Evolutionary conservation across 805 yeast genomes (phyloP), one percentile per base, ranked within the genome.

Genomic region (Isabelozyma heimii): DNA sequence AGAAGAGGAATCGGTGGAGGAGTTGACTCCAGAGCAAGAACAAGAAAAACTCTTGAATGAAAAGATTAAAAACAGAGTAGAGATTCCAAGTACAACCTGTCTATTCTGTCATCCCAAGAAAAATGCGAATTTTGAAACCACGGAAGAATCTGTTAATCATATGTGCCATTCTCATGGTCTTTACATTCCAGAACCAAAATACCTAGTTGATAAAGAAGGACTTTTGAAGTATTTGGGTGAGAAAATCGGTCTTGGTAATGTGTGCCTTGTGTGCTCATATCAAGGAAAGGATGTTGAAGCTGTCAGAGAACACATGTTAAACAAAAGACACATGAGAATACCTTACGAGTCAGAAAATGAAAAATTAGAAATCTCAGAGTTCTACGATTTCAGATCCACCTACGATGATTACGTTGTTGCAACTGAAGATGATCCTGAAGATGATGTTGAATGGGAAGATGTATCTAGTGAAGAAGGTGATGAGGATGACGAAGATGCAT

Each of bases 261-360:
- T 86, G 54, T 94, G 99, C 65, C 67, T 92, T 43, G 80, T 82
- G 47, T 94, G 99, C 65, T 75, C 76, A 30, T 94, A 84, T 63
- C 87, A 88, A 66, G 98, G 98, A n/a, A 80, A 81, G 52, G 82
- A 83, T 47, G 62, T 92, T 28, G 95, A 89, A 60, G 87, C 96
- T 51, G 91, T 89, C 9, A 84, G 97, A 56, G 94, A 89, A 40
- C 99, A 94, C 66, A 85, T 90, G 87, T 58, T 76, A 4, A 79
- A 87, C 8, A 94, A 94, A 67, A 83, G 90, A 49, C 99, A 94
- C 66, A 87, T 92, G 72, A 81, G 83, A 61, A 78, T 94, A 51
- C 97, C 98, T 0, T 94, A 87, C 67, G 98, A 94, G 59, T 68
- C 82, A 0, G 85, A 82, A 47, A 85, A 85, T 49, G 96, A 94